A percentile compares a stretch with the other conserved stretches of the same genome.
phyloP scores from a whole-genome alignment of 805 yeast genomes.

The Candida argentea region DNA sequence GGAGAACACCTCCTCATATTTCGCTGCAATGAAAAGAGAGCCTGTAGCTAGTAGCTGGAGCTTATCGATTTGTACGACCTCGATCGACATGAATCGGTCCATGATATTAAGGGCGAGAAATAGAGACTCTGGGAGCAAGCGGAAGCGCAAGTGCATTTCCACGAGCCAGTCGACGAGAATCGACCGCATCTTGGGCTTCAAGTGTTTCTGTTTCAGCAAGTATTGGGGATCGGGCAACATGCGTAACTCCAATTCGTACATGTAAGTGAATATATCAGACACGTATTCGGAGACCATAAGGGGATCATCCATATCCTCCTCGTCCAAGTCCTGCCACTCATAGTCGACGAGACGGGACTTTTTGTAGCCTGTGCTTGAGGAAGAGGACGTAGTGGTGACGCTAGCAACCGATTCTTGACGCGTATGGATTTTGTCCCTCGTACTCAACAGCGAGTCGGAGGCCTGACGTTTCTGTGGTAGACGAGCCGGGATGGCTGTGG shows the following conservation, averaged over 20 bases:
- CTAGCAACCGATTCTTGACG: conserved; percentile 4
- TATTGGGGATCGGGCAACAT: conserved; percentile 71
- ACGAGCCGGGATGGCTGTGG: conserved; percentile 16
- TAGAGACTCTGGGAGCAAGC: conserved; percentile 77
- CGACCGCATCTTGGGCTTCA: conserved; percentile 76
- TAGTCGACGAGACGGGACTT: conserved; percentile 32
- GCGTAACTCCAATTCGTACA: conserved; percentile 59
- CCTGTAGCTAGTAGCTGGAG: conserved; percentile 83
- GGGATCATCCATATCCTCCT: conserved; percentile 59
- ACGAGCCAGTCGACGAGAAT: conserved; percentile 91
- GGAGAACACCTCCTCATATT: conserved; percentile 83
- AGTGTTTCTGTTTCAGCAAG: conserved; percentile 49
- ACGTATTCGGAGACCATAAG: conserved; percentile 92
- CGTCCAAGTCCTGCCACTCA: conserved; percentile 66
- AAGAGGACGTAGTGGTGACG: conserved; percentile 1
- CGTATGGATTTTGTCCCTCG: conserved; percentile 23
- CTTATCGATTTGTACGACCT: conserved; percentile 65
- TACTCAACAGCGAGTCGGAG: conserved; percentile 42
- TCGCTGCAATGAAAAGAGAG: conserved; percentile 79
- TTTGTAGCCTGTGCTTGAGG: conserved; percentile 17
- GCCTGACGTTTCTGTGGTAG: conserved; percentile 45
- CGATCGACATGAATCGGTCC: conserved; percentile 77
- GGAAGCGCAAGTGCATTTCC: conserved; percentile 76
- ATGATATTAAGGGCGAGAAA: conserved; percentile 73
- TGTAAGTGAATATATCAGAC: conserved; percentile 71